Conservation (phyloP, 768 basidiomycete species). For the Pleurotus djamor region DNA sequence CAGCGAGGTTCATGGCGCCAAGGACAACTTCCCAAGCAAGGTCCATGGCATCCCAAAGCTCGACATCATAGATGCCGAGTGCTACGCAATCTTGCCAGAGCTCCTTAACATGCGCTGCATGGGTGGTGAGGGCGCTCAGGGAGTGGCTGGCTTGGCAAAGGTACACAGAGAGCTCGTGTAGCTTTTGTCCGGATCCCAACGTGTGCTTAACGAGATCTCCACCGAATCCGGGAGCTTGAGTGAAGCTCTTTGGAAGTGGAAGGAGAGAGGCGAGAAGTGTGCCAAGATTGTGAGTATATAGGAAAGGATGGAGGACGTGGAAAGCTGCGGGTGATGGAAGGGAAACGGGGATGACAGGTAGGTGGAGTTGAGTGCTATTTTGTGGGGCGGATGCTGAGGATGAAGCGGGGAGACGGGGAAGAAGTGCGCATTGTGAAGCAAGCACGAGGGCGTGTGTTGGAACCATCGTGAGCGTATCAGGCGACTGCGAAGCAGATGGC, state of each 20-base stretch:
- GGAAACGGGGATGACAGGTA: conserved; percentile 70
- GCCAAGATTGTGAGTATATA: conserved; percentile 66
- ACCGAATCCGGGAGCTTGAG: conserved; percentile 22
- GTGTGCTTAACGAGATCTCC: conserved; percentile 28
- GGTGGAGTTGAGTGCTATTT: conserved; percentile 23
- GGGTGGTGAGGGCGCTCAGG: conserved; percentile 43
- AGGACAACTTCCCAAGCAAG: conserved; percentile 79
- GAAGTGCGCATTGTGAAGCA: conserved; percentile 56
- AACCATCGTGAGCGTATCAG: conserved; percentile 47
- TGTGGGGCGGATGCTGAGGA: conserved; percentile 12
- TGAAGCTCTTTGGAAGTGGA: conserved; percentile 49
- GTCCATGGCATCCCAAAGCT: conserved; percentile 77
- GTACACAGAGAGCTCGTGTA: conserved; percentile 55
- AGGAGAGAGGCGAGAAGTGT: conserved; percentile 62
- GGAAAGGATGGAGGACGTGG: conserved; percentile 57
- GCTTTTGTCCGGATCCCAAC: conserved; percentile 45
- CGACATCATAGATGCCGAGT: conserved; percentile 69
- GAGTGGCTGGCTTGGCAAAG: conserved; percentile 46
- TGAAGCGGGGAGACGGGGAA: conserved; percentile 48
- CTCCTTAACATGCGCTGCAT: conserved; percentile 71
- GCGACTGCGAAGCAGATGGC: conserved; percentile 22
- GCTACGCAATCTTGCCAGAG: conserved; percentile 79
- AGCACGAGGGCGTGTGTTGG: conserved; percentile 64
- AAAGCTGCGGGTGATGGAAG: conserved; percentile 74
- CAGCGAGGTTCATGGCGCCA: conserved; percentile 48